These are phyloP conservation scores for Talaromyces sp. DNA, from an alignment of 2,329 filamentous ascomycete genomes.

Conservation along the genomic window DNA sequence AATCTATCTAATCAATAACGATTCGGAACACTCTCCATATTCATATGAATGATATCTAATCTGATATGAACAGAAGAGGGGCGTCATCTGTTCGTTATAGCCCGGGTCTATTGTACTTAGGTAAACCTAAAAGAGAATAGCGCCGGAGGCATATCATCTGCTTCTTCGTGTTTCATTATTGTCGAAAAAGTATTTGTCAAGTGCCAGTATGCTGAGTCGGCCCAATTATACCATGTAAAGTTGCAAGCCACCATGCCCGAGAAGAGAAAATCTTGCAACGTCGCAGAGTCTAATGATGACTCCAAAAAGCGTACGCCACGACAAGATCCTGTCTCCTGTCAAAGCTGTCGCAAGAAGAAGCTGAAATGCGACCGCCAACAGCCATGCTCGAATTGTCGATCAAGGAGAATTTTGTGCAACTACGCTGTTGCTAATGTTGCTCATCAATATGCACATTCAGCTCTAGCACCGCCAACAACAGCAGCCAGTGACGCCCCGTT, in stretches of 20 bases:
- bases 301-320: slow-evolving; percentile 26
- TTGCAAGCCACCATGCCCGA: slow-evolving; percentile 18
- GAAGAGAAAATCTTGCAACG: slow-evolving; percentile 25
- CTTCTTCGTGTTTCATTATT: not conserved
- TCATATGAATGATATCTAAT: too few species aligned
- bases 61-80: too few species aligned
- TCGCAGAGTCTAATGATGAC: not conserved
- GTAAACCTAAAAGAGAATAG: not conserved
- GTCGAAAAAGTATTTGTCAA: not conserved
- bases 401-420: slow-evolving; percentile 31
- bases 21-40: too few species aligned
- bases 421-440: slow-evolving; percentile 21
- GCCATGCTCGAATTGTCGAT: slow-evolving; percentile 51
- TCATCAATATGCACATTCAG: slow-evolving; percentile 3
- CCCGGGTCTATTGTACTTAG: too few species aligned
- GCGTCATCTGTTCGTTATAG: too few species aligned
- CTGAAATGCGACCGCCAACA: slow-evolving; percentile 55
- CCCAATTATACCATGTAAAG: not conserved
- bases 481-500: not conserved
- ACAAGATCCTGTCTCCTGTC: slow-evolving; percentile 43
- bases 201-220: not conserved
- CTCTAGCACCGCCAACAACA: not conserved
- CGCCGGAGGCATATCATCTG: not conserved
- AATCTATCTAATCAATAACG: too few species aligned
- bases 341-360: slow-evolving; percentile 44